Percentiles rank a stretch among this genome's conserved stretches.
These are phyloP conservation scores for Carex cristatella DNA, from an alignment of 176 grass and related monocot species.

Conservation along the genomic window DNA sequence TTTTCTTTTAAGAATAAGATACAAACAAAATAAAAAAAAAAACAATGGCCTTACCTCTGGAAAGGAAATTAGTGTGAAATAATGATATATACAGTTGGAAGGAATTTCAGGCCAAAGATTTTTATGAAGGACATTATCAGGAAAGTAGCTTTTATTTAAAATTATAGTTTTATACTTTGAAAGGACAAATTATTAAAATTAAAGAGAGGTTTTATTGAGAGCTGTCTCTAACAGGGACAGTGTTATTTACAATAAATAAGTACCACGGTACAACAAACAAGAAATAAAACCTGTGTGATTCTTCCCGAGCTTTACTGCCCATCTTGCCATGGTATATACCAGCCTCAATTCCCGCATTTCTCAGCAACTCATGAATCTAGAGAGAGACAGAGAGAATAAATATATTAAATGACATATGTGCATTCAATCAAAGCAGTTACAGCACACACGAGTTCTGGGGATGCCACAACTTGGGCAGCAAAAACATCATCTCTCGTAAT, in stretches of 20 bases:
- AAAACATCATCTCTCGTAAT: not conserved
- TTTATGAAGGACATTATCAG: not conserved
- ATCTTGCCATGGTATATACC: slow-evolving; percentile 85
- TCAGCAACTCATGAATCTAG: slow-evolving; percentile 65
- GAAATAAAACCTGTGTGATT: slow-evolving; percentile 61
- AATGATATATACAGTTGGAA: not conserved
- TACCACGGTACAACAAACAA: slow-evolving; percentile 7
- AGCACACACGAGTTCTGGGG: not conserved
- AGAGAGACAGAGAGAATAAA: not conserved
- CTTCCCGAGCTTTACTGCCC: slow-evolving; percentile 67
- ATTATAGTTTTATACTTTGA: not conserved
- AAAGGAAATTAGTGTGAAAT: not conserved
- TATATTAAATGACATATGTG: not conserved
- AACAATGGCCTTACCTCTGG: not conserved
- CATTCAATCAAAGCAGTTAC: not conserved
- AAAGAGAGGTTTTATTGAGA: not conserved
- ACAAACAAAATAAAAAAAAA: not conserved
- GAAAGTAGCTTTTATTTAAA: not conserved
- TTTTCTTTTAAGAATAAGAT: not conserved
- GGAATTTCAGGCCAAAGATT: not conserved
- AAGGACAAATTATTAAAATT: not conserved
- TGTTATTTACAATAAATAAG: not conserved
- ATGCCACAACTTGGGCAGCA: not conserved
- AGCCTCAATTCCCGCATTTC: slow-evolving; percentile 68
- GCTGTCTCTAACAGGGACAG: not conserved